Evolutionary conservation across 306 rosid species (phyloP).

Genomic region (Quercus rubra): DNA sequence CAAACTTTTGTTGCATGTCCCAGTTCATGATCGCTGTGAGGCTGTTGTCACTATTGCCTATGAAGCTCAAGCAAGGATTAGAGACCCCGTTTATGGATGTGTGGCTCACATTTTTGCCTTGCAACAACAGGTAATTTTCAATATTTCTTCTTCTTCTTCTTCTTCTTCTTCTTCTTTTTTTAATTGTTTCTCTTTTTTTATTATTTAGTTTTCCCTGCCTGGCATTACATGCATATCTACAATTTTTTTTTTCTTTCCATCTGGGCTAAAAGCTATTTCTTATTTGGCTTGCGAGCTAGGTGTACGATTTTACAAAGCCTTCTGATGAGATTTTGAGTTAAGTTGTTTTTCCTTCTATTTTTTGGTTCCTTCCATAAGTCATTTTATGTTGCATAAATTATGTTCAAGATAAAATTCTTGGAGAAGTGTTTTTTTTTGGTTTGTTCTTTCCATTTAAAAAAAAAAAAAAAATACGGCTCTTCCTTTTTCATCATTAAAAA

Average conservation of each 20-base stretch:
- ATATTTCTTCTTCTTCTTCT: neutral
- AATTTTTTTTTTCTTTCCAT: neutral
- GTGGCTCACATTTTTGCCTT: slow-evolving; percentile 91
- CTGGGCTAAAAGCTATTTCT: neutral
- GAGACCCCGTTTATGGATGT: slow-evolving; percentile 97
- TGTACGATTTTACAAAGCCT: neutral
- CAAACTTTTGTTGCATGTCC: slow-evolving; percentile 69
- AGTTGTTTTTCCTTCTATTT: too few relatives aligned
- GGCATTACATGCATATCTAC: neutral
- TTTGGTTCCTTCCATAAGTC: too few relatives aligned
- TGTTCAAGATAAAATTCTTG: too few relatives aligned
- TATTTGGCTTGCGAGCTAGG: neutral
- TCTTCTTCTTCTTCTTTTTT: neutral
- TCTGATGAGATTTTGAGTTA: too few relatives aligned
- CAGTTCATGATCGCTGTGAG: slow-evolving; percentile 82
- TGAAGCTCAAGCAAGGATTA: slow-evolving; percentile 90
- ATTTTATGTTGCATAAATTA: too few relatives aligned
- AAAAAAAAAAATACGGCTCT: too few relatives aligned
- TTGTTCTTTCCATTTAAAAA: too few relatives aligned
- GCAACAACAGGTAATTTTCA: slow-evolving; percentile 74
- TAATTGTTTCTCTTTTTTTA: too few relatives aligned
- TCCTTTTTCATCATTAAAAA: too few relatives aligned
- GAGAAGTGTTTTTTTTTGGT: too few relatives aligned
- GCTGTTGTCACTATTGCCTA: slow-evolving; percentile 94
- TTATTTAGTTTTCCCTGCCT: neutral